Conservation (phyloP, 768 basidiomycete species). For the Lactifluus pinguis region DNA sequence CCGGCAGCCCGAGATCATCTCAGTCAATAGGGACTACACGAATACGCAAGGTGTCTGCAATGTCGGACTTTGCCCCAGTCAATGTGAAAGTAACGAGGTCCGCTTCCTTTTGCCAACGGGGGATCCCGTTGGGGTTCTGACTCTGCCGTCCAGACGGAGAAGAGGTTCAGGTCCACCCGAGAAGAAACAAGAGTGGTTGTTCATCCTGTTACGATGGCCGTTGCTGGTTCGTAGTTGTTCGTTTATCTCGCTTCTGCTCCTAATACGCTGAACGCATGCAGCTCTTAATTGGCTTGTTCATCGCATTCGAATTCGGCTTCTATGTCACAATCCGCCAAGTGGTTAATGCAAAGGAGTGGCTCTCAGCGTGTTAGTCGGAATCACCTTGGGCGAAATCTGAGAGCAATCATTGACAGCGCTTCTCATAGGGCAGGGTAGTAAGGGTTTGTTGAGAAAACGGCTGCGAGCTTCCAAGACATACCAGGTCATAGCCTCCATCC, state of each 20-base stretch:
- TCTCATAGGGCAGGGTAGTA: conserved; percentile 69
- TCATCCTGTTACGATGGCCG: conserved; percentile 78
- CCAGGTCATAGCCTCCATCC: conserved; percentile 35
- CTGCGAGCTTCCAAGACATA: conserved; percentile 70
- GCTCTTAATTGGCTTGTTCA: conserved; percentile 78
- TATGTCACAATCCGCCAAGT: conserved; percentile 86
- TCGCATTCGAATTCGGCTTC: conserved; percentile 72
- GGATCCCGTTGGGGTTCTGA: background rate
- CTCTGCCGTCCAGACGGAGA: conserved; percentile 26
- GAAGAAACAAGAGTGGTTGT: conserved; percentile 63
- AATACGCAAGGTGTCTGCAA: conserved; percentile 70
- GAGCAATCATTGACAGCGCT: background rate
- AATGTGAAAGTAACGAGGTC: conserved; percentile 77
- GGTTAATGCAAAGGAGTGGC: conserved; percentile 91
- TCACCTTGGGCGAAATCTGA: background rate
- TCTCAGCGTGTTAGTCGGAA: conserved; percentile 63
- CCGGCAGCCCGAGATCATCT: conserved; percentile 20
- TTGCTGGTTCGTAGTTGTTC: conserved; percentile 47
- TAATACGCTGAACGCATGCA: conserved; percentile 25
- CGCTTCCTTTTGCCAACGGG: conserved; percentile 7
- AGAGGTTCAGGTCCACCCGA: conserved; percentile 25
- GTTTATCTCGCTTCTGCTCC: background rate
- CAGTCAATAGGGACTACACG: conserved; percentile 31
- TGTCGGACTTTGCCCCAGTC: conserved; percentile 86
- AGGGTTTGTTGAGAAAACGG: conserved; percentile 65